These are phyloP conservation scores for Globisporangium nodosum DNA, from an alignment of 352 stramenopile genomes.

Conservation along the genomic window DNA sequence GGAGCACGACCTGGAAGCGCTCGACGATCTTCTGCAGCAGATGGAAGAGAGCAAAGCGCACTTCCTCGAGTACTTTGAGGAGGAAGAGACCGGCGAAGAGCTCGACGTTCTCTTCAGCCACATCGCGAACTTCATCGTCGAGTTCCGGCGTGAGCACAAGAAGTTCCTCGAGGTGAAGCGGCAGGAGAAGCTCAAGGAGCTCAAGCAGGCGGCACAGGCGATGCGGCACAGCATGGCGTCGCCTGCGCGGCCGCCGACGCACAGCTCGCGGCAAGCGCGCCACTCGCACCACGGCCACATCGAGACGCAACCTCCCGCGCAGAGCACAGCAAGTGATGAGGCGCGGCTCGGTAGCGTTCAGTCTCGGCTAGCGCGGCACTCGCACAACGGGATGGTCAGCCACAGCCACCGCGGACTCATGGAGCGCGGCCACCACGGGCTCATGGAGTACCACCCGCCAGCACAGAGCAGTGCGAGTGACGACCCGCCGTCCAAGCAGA, in stretches of 20 bases:
- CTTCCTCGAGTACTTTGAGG: slow-evolving; percentile 82
- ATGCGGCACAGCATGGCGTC: slow-evolving; percentile 14
- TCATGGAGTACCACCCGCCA: slow-evolving; percentile 1
- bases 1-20: slow-evolving; percentile 43
- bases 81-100: slow-evolving; percentile 74
- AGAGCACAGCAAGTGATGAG: background rate
- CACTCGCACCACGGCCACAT: slow-evolving; percentile 12
- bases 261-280: slow-evolving; percentile 5
- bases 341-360: background rate
- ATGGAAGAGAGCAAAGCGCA: slow-evolving; percentile 56
- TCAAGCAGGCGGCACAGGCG: slow-evolving; percentile 16
- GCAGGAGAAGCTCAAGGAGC: slow-evolving; percentile 18
- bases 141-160: slow-evolving; percentile 65
- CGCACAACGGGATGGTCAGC: background rate
- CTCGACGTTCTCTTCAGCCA: slow-evolving; percentile 66
- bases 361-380: background rate
- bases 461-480: slow-evolving; percentile 1
- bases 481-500: background rate
- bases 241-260: slow-evolving; percentile 1
- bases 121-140: slow-evolving; percentile 68
- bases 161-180: slow-evolving; percentile 54
- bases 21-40: slow-evolving; percentile 46
- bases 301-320: slow-evolving; percentile 1
- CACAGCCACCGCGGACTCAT: background rate
- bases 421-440: slow-evolving; percentile 3